Base-by-base conservation (phyloP, 75 land plant species). In the Pinus albicaulis region DNA sequence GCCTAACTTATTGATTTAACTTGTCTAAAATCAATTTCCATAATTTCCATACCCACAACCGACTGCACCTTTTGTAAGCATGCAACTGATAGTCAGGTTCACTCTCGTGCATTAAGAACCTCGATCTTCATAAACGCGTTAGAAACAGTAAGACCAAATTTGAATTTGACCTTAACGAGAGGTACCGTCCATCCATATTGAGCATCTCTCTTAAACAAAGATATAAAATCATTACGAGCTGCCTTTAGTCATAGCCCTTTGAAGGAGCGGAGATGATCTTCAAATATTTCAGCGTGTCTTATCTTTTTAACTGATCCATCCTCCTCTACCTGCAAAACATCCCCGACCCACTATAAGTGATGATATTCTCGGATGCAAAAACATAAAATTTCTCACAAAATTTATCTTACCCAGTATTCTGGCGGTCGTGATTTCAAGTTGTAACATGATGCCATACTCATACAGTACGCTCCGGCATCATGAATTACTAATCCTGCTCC, bases 361-460 rank as follows among this genome's bases (percentile, higher is more conserved):
- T 19, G 11, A 13, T 56, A 14, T 20, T 58, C 19, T 17, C 7
- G 2, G 76, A 59, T 19, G 23, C 13, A 75, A n/a, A 2, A 36
- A 62, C 12, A 75, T 10, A 63, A 4, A 34, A 23, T 23, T 44
- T 76, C 19, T 4, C 17, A 20, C 20, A 3, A 56, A 74, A 38
- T 73, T n/a, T 63, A 20, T 4, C 74, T 41, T 83, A 96, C 99
- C 99, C 99, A 96, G 72, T 96, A 94, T 78, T 96, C 99, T 56
- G 99, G 82, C 19, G 99, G 99, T 59, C 99, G 86, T 95, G 94
- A 94, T 78, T 95, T 95, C 79, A 96, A 82, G 76, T 96, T 96
- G 80, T 96, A 96, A 28, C 92, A 90, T 56, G 99, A 96, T 55
- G 99, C 95, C 99, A 96, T 96, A 79, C 98, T 95, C 99, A 96